A percentile compares a stretch with the other conserved stretches of the same genome.
phyloP scores from a whole-genome alignment of 768 basidiomycete genomes.

The Boletus pseudo-olivaceus region DNA sequence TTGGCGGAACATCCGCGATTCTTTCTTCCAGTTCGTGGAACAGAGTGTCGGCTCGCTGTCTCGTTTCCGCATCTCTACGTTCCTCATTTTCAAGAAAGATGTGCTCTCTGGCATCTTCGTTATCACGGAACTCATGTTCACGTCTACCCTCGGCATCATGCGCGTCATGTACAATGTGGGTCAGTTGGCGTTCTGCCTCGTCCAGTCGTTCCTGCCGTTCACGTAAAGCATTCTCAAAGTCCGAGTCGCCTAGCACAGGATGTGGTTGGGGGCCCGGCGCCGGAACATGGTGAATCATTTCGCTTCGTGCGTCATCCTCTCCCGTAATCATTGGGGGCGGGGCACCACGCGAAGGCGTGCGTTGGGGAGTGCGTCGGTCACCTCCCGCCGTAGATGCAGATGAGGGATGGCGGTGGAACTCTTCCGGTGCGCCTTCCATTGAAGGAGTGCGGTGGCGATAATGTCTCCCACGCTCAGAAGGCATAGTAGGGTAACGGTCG shows the following conservation, averaged over 20 bases:
- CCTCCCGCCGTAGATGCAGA: background rate
- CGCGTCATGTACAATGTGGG: constrained; percentile 45
- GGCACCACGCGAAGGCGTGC: constrained; percentile 15
- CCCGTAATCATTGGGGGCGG: constrained; percentile 14
- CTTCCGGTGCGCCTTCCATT: background rate
- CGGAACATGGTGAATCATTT: constrained; percentile 26
- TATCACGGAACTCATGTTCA: constrained; percentile 58
- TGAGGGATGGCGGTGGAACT: constrained; percentile 9
- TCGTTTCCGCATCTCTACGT: constrained; percentile 54
- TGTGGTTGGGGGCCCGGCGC: constrained; percentile 13
- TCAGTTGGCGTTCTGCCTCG: constrained; percentile 50
- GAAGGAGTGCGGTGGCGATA: background rate
- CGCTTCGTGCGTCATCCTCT: constrained; percentile 22
- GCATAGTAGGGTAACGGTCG: constrained; percentile 13
- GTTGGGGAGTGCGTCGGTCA: constrained; percentile 9
- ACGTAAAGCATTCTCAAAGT: constrained; percentile 43
- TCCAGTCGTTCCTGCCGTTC: constrained; percentile 52
- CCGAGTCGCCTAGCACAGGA: constrained; percentile 25
- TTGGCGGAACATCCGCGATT: constrained; percentile 21
- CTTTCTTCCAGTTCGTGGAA: constrained; percentile 28
- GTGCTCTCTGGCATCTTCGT: constrained; percentile 63
- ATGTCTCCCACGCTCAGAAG: constrained; percentile 4
- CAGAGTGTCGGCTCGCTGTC: constrained; percentile 32
- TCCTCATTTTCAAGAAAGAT: constrained; percentile 59
- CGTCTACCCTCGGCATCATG: constrained; percentile 61